phyloP scores from a whole-genome alignment of 2,329 filamentous ascomycete genomes.

The Pseudogymnoascus sp. region DNA sequence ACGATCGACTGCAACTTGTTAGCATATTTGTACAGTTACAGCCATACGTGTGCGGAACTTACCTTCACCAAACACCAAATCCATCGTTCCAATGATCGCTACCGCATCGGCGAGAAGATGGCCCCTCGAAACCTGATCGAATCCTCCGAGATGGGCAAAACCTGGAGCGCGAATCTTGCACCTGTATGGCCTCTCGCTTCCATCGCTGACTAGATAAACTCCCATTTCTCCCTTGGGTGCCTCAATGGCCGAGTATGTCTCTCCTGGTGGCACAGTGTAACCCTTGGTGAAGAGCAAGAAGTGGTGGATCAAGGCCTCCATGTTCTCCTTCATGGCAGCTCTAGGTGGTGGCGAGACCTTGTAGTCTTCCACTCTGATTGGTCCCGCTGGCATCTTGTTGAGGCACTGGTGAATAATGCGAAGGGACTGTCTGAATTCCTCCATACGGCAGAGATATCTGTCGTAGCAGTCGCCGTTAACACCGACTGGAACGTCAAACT shows the following conservation, averaged over 20 bases:
- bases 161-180: slow-evolving; percentile 96
- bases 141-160: slow-evolving; percentile 88
- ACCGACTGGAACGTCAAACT: slow-evolving; percentile 96
- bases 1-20: slow-evolving; percentile 39
- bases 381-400: slow-evolving; percentile 96
- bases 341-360: slow-evolving; percentile 95
- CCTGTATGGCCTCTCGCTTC: slow-evolving; percentile 90
- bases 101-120: slow-evolving; percentile 95
- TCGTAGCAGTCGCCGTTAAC: slow-evolving; percentile 98
- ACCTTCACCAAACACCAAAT: slow-evolving; percentile 59
- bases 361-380: slow-evolving; percentile 95
- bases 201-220: slow-evolving; percentile 92
- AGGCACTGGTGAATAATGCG: slow-evolving; percentile 98
- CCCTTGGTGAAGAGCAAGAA: slow-evolving; percentile 99
- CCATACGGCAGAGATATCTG: slow-evolving; percentile 97
- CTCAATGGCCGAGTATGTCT: slow-evolving; percentile 97
- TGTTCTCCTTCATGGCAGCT: slow-evolving; percentile 99
- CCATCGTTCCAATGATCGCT: slow-evolving; percentile 87
- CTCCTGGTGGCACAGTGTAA: slow-evolving; percentile 90
- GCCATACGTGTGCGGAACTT: slow-evolving; percentile 32
- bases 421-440: slow-evolving; percentile 96
- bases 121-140: slow-evolving; percentile 87
- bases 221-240: slow-evolving; percentile 99
- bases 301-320: slow-evolving; percentile 99
- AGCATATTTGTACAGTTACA: slow-evolving; percentile 14